Conservation (phyloP, 1,139 yeast genomes). For the Meyerozyma smithsonii region DNA sequence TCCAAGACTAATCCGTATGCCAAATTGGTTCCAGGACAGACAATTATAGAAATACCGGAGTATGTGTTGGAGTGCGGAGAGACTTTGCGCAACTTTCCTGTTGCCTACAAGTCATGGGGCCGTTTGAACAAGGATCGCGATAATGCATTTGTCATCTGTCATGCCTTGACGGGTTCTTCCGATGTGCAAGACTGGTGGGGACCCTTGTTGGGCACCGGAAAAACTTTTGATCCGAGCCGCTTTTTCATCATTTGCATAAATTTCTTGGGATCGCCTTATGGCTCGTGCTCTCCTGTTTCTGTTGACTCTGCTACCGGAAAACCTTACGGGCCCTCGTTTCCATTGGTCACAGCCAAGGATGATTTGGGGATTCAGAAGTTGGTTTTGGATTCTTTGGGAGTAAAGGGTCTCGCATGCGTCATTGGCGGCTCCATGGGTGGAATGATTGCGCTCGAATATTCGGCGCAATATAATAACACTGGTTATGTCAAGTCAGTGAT, state of each 20-base stretch:
- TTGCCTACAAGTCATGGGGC: constrained; percentile 97
- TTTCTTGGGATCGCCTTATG: constrained; percentile 93
- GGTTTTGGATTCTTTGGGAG: constrained; percentile 71
- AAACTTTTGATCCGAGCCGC: constrained; percentile 86
- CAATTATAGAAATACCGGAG: constrained; percentile 74
- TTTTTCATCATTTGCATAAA: constrained; percentile 85
- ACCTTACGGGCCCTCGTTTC: constrained; percentile 91
- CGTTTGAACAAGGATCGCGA: constrained; percentile 57
- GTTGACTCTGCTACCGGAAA: constrained; percentile 66
- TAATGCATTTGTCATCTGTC: constrained; percentile 84
- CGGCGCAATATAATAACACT: constrained; percentile 60
- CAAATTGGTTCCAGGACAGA: constrained; percentile 72
- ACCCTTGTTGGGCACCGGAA: constrained; percentile 78
- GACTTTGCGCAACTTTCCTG: constrained; percentile 66
- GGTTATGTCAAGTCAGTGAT: constrained; percentile 67
- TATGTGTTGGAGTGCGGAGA: constrained; percentile 82
- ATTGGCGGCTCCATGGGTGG: constrained; percentile 99
- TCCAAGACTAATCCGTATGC: constrained; percentile 59
- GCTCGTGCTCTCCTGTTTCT: constrained; percentile 88
- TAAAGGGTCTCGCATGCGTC: constrained; percentile 72
- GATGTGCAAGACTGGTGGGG: constrained; percentile 99
- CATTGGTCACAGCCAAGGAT: constrained; percentile 86
- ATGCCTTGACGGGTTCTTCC: constrained; percentile 92
- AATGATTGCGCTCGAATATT: constrained; percentile 90
- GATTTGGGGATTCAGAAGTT: constrained; percentile 79